phyloP scores from a whole-genome alignment of 257 asterid species.

The Galeopsis tetrahit region DNA sequence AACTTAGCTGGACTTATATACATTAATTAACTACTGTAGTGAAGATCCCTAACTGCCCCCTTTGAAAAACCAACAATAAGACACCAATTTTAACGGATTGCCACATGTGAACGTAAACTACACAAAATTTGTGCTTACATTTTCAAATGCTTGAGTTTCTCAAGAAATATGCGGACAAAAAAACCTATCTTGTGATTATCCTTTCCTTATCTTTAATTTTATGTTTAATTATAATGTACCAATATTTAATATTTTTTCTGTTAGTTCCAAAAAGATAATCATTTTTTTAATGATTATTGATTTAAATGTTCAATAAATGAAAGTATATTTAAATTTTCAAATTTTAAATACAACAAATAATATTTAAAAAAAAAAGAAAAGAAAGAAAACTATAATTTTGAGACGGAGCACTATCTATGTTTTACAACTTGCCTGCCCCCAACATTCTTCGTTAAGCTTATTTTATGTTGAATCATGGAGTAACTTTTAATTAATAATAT shows the following conservation, averaged over 20 bases:
- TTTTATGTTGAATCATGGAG: background rate
- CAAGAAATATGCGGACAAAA: conserved; percentile 68
- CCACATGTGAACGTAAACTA: conserved; percentile 55
- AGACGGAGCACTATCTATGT: background rate
- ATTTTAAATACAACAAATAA: too few relatives aligned
- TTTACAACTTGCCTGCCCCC: background rate
- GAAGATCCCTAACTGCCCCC: conserved; percentile 75
- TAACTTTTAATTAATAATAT: background rate
- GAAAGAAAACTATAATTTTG: too few relatives aligned
- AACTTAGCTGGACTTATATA: background rate
- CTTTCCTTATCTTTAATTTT: conserved; percentile 33
- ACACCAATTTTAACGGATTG: conserved; percentile 57
- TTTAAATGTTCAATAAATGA: too few relatives aligned
- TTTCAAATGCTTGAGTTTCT: conserved; percentile 61
- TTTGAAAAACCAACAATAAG: conserved; percentile 66
- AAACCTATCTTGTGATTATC: conserved; percentile 34
- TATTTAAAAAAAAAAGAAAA: too few relatives aligned
- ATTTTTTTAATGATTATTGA: too few relatives aligned
- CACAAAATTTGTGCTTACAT: conserved; percentile 34
- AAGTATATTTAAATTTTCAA: too few relatives aligned
- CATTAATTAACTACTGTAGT: conserved; percentile 24
- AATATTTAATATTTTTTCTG: too few relatives aligned
- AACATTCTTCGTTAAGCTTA: conserved; percentile 47
- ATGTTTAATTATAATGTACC: background rate
- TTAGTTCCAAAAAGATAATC: too few relatives aligned